phyloP scores from a whole-genome alignment of 2,329 filamentous ascomycete genomes.

The Colletotrichum costaricense region DNA sequence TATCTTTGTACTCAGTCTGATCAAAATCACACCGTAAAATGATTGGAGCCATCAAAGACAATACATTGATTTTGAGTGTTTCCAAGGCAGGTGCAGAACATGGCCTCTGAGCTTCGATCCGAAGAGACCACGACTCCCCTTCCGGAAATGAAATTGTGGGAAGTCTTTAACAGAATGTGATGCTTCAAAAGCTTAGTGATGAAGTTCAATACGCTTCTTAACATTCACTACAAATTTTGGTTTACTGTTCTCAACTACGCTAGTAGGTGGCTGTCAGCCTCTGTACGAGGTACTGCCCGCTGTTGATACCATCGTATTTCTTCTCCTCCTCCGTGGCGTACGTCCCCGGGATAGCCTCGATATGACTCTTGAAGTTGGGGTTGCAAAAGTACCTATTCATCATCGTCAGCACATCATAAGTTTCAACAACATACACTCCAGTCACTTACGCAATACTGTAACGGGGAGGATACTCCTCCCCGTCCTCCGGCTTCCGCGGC shows the following conservation, averaged over 20 bases:
- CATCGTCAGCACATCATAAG: no score
- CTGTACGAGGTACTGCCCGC: conserved; percentile 83
- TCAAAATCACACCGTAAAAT: no score
- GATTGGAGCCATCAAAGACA: no score
- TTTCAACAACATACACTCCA: no score
- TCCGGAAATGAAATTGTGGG: no score
- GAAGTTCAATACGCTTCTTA: not conserved
- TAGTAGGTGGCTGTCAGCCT: conserved; percentile 81
- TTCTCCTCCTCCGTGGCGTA: conserved; percentile 72
- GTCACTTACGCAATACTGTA: conserved; percentile 83
- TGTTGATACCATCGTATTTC: conserved; percentile 83
- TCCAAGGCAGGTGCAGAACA: no score
- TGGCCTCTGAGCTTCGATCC: no score
- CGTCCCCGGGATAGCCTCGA: conserved; percentile 86
- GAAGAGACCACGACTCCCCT: no score
- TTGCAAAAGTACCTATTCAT: conserved; percentile 82
- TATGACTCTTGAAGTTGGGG: conserved; percentile 79
- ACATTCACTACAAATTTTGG: not conserved
- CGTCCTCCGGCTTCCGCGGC: conserved; percentile 65
- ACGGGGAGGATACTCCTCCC: conserved; percentile 74
- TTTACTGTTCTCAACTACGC: not conserved
- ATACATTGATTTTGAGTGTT: no score
- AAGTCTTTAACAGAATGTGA: no score
- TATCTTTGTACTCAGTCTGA: not conserved
- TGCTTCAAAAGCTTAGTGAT: no score